Evolutionary conservation across 2,329 filamentous ascomycete species (phyloP).

Genomic region (Aureobasidium sp.): DNA sequence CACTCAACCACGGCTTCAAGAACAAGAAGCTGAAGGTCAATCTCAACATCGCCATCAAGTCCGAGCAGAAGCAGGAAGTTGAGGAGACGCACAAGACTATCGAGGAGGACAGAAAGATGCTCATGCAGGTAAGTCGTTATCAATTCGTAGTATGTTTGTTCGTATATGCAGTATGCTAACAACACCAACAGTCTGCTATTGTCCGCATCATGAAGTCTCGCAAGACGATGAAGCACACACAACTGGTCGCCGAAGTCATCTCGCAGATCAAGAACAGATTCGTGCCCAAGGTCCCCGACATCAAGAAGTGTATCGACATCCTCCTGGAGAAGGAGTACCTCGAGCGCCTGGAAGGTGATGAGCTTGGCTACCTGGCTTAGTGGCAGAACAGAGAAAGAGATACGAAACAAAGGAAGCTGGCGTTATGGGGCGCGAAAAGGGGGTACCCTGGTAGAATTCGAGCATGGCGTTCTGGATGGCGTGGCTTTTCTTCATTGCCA

Average conservation of each 20-base stretch:
- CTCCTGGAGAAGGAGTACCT: slow-evolving; percentile 98
- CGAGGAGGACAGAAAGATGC: slow-evolving; percentile 91
- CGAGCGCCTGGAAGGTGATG: slow-evolving; percentile 87
- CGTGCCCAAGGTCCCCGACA: slow-evolving; percentile 83
- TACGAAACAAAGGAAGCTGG: neutral
- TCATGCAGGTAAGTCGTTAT: slow-evolving; percentile 74
- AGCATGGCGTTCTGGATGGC: slow-evolving; percentile 14
- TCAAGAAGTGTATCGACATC: slow-evolving; percentile 99
- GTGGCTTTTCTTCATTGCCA: neutral
- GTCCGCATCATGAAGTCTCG: slow-evolving; percentile 99
- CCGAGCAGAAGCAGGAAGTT: slow-evolving; percentile 91
- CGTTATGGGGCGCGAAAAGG: slow-evolving; percentile 7
- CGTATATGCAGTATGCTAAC: slow-evolving; percentile 24
- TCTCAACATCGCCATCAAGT: slow-evolving; percentile 87
- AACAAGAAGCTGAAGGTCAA: slow-evolving; percentile 98
- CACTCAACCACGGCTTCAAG: slow-evolving; percentile 91
- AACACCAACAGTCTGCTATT: slow-evolving; percentile 70
- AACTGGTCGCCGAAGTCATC: slow-evolving; percentile 91
- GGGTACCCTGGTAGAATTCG: slow-evolving; percentile 4
- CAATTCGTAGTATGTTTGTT: neutral
- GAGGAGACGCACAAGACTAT: slow-evolving; percentile 99
- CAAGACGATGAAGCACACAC: slow-evolving; percentile 96
- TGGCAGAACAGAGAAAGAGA: slow-evolving; percentile 20
- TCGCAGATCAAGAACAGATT: slow-evolving; percentile 90
- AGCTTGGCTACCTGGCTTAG: slow-evolving; percentile 84